phyloP scores from a whole-genome alignment of 2,329 filamentous ascomycete species.

The Calonectria fujianensis region DNA sequence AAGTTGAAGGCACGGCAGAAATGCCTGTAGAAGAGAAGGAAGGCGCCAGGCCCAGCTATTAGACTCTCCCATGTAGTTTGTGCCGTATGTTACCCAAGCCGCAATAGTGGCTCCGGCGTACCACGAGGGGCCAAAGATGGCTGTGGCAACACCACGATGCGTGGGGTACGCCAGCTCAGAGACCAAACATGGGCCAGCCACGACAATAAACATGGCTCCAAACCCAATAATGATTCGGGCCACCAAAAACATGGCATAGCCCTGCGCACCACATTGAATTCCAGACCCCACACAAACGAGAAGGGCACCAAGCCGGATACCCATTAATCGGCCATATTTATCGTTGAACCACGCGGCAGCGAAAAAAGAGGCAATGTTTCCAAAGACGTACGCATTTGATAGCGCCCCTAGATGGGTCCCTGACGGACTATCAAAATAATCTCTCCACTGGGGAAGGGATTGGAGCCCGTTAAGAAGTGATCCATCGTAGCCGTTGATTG shows the following conservation, averaged over 20 bases:
- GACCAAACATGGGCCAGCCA: background rate
- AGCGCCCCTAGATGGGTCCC: background rate
- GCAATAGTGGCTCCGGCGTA: constrained; percentile 1
- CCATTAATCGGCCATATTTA: constrained; percentile 1
- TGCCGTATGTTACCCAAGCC: background rate
- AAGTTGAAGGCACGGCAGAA: background rate
- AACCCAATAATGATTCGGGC: background rate
- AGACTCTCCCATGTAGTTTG: constrained; percentile 3
- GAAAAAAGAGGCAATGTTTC: constrained; percentile 2
- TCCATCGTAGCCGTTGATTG: background rate
- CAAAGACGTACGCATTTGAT: constrained; percentile 6
- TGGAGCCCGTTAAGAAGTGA: background rate
- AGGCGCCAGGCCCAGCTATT: constrained; percentile 8
- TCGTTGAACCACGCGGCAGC: constrained; percentile 12
- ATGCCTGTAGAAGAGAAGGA: background rate
- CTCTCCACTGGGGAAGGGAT: background rate
- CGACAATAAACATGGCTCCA: constrained; percentile 4
- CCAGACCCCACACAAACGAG: background rate
- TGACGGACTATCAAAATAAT: background rate
- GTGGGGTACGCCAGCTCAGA: constrained; percentile 1
- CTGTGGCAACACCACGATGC: constrained; percentile 2
- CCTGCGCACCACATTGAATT: background rate
- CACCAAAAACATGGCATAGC: background rate
- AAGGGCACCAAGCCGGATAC: background rate
- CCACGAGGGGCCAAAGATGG: background rate